These are phyloP conservation scores for Laetiporus sulphureus DNA, from an alignment of 1,284 basidiomycete species.

Conservation along the genomic window DNA sequence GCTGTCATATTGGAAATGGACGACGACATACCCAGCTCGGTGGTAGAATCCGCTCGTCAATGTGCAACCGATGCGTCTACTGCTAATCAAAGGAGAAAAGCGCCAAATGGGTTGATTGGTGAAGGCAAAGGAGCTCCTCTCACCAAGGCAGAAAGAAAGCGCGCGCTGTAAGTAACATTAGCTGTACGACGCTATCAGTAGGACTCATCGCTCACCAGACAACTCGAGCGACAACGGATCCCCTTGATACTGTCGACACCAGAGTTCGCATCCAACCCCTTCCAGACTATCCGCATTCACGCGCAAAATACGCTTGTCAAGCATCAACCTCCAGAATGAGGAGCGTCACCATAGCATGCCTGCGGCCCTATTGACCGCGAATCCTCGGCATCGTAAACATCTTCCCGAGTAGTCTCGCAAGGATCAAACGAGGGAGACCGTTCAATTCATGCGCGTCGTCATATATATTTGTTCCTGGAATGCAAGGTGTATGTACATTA, in stretches of 20 bases:
- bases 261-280: conserved; percentile 64
- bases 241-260: conserved; percentile 66
- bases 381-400: no score
- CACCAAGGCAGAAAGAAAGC: conserved; percentile 59
- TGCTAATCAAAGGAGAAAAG: conserved; percentile 14
- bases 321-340: conserved; percentile 25
- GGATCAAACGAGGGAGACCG: no score
- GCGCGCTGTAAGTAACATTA: conserved; percentile 52
- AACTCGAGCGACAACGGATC: conserved; percentile 61
- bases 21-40: conserved; percentile 23
- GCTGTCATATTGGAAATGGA: conserved; percentile 48
- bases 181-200: no score
- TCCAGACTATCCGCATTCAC: conserved; percentile 73
- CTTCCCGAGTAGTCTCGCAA: no score
- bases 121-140: conserved; percentile 58
- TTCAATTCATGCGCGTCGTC: no score
- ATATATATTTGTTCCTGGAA: neutral
- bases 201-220: conserved; percentile 33
- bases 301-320: conserved; percentile 72
- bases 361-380: no score
- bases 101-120: conserved; percentile 52
- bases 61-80: conserved; percentile 13
- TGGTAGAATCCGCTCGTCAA: conserved; percentile 13
- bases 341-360: no score
- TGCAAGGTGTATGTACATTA: conserved; percentile 6